A percentile compares a stretch with the other conserved stretches of the same genome.
phyloP scores from a whole-genome alignment of 2,329 filamentous ascomycete genomes.

The Periglandula ipomoeae region DNA sequence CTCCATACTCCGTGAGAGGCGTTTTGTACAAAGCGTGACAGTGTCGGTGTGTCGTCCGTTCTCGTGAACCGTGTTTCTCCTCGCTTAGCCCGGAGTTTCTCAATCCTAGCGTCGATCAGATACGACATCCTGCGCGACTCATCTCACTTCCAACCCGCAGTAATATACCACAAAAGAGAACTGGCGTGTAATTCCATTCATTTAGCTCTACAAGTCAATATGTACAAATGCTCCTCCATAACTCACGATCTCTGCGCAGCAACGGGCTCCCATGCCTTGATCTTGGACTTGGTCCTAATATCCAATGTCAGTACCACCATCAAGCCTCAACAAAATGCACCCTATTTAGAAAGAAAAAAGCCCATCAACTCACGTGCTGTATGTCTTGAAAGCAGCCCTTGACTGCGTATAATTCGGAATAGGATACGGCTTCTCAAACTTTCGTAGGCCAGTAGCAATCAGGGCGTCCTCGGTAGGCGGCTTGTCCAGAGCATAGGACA shows the following conservation, averaged over 20 bases:
- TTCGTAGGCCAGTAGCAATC: conserved; percentile 54
- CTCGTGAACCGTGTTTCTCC: no score
- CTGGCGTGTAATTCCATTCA: not conserved
- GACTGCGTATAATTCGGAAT: conserved; percentile 67
- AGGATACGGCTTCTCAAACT: conserved; percentile 67
- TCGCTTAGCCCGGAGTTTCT: no score
- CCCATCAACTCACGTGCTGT: conserved; percentile 70
- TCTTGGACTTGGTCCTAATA: conserved; percentile 43
- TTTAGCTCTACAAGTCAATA: conserved; percentile 14
- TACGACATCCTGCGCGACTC: no score
- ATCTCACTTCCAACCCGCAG: no score
- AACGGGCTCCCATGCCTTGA: conserved; percentile 42
- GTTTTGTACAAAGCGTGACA: no score
- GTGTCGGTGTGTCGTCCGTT: no score
- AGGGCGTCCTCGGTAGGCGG: conserved; percentile 70
- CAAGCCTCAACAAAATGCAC: not conserved
- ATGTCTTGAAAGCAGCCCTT: conserved; percentile 79
- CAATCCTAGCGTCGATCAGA: no score
- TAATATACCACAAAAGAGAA: not conserved
- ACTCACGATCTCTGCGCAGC: conserved; percentile 24
- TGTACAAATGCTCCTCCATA: conserved; percentile 18
- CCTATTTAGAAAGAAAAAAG: not conserved
- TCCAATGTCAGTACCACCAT: conserved; percentile 10
- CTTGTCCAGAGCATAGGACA: conserved; percentile 86
- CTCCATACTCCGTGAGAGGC: no score